These are phyloP conservation scores for Exophiala phaeomuriformis DNA, from an alignment of 2,329 filamentous ascomycete genomes.

Conservation along the genomic window DNA sequence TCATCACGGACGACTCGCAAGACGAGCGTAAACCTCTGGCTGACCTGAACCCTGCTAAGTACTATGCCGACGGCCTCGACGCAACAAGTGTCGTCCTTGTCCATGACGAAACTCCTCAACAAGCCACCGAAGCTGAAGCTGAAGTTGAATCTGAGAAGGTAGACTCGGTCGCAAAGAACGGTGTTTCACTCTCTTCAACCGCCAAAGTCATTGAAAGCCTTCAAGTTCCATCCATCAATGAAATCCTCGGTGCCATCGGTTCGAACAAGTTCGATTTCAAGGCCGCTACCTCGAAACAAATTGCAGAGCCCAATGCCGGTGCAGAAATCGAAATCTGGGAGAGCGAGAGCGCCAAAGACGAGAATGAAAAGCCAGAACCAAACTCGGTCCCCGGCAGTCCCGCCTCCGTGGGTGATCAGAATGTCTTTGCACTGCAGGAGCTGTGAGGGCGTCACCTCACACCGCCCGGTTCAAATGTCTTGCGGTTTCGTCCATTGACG, in stretches of 20 bases:
- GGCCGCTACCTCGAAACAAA: not conserved
- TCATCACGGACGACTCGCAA: constrained; percentile 46
- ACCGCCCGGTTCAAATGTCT: no score
- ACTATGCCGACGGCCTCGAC: constrained; percentile 60
- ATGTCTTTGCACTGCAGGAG: constrained; percentile 21
- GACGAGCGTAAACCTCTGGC: constrained; percentile 60
- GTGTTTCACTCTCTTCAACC: constrained; percentile 1
- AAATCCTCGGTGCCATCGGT: constrained; percentile 4
- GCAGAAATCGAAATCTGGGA: constrained; percentile 60
- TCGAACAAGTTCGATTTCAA: no score
- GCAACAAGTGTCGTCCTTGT: constrained; percentile 56
- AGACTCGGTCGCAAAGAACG: constrained; percentile 1
- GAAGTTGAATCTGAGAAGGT: constrained; percentile 33
- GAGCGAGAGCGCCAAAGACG: constrained; percentile 58
- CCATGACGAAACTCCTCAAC: constrained; percentile 43
- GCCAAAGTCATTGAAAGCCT: constrained; percentile 16
- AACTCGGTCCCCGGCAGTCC: constrained; percentile 3
- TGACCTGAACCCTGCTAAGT: constrained; percentile 61
- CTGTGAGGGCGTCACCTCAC: constrained; percentile 6
- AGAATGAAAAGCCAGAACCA: constrained; percentile 25
- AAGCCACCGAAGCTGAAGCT: constrained; percentile 15
- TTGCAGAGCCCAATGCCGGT: not conserved
- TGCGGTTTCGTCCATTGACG: no score
- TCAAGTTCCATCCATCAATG: constrained; percentile 11
- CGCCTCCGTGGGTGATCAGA: constrained; percentile 14